phyloP scores from a whole-genome alignment of 2,329 filamentous ascomycete species.

The Trichoderma pleuroti region DNA sequence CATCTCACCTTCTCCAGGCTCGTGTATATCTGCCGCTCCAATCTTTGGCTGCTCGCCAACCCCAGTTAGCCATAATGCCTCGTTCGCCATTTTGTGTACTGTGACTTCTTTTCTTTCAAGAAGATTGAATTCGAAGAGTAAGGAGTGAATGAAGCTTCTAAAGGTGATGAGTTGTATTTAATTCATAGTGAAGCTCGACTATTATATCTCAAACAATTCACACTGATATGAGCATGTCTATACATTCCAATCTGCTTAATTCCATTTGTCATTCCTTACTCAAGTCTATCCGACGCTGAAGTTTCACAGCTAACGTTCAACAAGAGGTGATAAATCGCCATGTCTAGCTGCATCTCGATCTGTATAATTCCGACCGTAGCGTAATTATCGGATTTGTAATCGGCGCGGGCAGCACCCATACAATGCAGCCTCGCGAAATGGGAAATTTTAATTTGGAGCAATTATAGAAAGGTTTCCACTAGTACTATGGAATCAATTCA shows the following conservation, averaged over 20 bases:
- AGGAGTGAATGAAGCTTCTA: not conserved
- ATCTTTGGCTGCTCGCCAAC: not conserved
- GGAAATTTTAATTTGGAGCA: not conserved
- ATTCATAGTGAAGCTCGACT: not conserved
- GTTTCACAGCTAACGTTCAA: not conserved
- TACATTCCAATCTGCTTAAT: not conserved
- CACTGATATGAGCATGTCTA: not conserved
- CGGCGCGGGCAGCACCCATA: not conserved
- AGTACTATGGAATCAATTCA: slow-evolving; percentile 5
- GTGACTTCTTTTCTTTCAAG: not conserved
- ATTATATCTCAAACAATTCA: not conserved
- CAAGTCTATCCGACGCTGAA: not conserved
- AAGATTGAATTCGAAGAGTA: not conserved
- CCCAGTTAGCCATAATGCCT: not conserved
- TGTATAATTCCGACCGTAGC: not conserved
- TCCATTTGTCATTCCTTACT: not conserved
- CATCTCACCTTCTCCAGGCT: slow-evolving; percentile 7
- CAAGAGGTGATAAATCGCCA: not conserved
- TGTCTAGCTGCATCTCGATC: not conserved
- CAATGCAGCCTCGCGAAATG: not conserved
- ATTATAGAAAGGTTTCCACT: not conserved
- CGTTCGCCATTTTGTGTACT: not conserved
- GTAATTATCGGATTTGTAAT: slow-evolving; percentile 5
- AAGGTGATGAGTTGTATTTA: not conserved
- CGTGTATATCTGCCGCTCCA: not conserved